A percentile compares a stretch with the other conserved stretches of the same genome.
phyloP scores from a whole-genome alignment of 306 rosid species.

The Fragaria ananassa region DNA sequence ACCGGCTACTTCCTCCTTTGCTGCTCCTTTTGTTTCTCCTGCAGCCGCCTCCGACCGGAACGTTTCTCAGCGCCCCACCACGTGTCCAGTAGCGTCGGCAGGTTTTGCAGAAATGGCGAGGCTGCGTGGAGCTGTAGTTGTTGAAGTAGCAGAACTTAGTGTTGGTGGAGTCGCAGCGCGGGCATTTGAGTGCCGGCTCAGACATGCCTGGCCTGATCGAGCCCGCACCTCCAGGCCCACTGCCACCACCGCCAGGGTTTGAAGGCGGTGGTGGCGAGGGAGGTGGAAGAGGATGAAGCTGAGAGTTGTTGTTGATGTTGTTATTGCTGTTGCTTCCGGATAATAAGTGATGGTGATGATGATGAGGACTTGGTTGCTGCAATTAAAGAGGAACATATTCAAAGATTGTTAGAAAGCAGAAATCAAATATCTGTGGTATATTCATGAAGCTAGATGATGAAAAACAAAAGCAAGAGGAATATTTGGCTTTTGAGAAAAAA shows the following conservation, averaged over 20 bases:
- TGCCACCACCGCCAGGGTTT: constrained; percentile 35
- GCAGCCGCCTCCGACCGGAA: constrained; percentile 91
- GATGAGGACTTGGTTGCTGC: constrained; percentile 35
- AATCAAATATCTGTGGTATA: constrained; percentile 68
- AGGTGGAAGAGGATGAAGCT: constrained; percentile 37
- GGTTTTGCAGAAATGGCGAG: constrained; percentile 94
- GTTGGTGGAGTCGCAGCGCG: constrained; percentile 85
- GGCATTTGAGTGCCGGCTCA: constrained; percentile 65
- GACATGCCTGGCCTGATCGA: constrained; percentile 70
- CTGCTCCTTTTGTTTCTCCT: constrained; percentile 74
- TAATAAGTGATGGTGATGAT: constrained; percentile 8
- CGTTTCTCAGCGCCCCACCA: constrained; percentile 72
- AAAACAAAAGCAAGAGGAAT: constrained; percentile 49
- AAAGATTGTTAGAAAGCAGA: constrained; percentile 12
- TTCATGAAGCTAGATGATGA: constrained; percentile 49
- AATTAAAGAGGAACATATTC: constrained; percentile 7
- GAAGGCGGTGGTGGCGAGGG: constrained; percentile 37
- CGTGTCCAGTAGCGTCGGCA: constrained; percentile 90
- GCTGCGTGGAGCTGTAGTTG: constrained; percentile 92
- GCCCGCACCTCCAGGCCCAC: constrained; percentile 35
- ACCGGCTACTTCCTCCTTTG: constrained; percentile 45
- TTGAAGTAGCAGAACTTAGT: constrained; percentile 93
- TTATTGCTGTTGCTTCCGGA: constrained; percentile 27
- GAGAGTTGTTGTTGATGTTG: constrained; percentile 36
- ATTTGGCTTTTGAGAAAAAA: constrained; percentile 47